Conservation (phyloP, 768 basidiomycete species). For the Peribolospora baueri region DNA sequence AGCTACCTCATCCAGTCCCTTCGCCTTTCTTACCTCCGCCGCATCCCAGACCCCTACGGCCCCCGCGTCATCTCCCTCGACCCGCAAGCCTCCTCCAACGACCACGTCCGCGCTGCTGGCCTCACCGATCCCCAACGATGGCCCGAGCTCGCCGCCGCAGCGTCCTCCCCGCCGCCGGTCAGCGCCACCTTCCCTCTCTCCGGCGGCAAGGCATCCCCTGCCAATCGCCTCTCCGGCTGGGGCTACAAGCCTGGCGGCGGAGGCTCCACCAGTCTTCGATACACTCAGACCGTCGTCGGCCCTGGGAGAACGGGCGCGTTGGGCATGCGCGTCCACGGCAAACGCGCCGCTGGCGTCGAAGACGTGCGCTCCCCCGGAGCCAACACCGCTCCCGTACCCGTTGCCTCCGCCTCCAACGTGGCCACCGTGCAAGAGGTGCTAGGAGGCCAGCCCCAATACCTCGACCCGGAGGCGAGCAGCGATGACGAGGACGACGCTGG, state of each 20-base stretch:
- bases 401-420: too few species aligned
- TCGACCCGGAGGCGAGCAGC: too few species aligned
- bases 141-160: constrained; percentile 46
- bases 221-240: background rate
- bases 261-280: constrained; percentile 34
- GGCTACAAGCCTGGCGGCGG: constrained; percentile 13
- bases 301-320: constrained; percentile 18
- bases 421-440: too few species aligned
- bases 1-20: constrained; percentile 62
- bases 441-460: too few species aligned
- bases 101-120: constrained; percentile 54
- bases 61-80: constrained; percentile 55
- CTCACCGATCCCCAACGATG: constrained; percentile 55
- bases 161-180: constrained; percentile 13
- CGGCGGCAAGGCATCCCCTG: constrained; percentile 20
- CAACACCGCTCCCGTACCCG: too few species aligned
- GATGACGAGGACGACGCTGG: too few species aligned
- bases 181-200: background rate
- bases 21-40: constrained; percentile 64
- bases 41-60: constrained; percentile 66
- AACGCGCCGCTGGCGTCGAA: background rate
- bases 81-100: constrained; percentile 39
- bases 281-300: constrained; percentile 75
- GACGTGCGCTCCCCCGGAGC: too few species aligned
- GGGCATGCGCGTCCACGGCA: constrained; percentile 6